Conservation (phyloP, 768 basidiomycete genomes). For the Tricholoma bakamatsutake region DNA sequence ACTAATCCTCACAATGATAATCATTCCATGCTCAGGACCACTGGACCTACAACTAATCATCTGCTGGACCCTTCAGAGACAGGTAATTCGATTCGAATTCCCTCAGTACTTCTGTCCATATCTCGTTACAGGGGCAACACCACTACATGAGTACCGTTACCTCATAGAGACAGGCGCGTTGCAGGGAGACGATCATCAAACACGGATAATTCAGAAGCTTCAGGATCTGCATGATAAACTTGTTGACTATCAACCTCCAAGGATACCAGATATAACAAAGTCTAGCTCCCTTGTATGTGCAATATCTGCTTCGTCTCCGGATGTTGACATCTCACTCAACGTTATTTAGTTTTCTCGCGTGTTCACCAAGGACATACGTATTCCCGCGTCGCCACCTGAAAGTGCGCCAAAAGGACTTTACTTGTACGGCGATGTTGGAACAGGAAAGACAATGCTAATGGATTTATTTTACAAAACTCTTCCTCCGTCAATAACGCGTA, state of each 20-base stretch:
- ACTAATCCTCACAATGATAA: constrained; percentile 20
- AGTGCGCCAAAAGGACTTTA: constrained; percentile 83
- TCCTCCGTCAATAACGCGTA: constrained; percentile 55
- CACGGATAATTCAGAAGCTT: constrained; percentile 74
- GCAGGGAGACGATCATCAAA: constrained; percentile 78
- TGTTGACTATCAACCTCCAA: constrained; percentile 62
- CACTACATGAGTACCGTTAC: constrained; percentile 39
- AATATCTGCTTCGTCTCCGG: constrained; percentile 14
- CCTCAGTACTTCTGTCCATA: not conserved
- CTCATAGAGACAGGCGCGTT: constrained; percentile 45
- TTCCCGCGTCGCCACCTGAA: constrained; percentile 38
- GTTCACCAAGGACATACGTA: constrained; percentile 32
- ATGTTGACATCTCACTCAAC: constrained; percentile 16
- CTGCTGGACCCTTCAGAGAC: not conserved
- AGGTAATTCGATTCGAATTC: constrained; percentile 1
- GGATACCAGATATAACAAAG: constrained; percentile 38
- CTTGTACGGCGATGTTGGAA: constrained; percentile 94
- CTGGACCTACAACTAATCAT: constrained; percentile 2
- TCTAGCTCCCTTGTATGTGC: constrained; percentile 35
- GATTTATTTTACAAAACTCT: constrained; percentile 91
- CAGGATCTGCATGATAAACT: constrained; percentile 76
- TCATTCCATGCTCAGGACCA: constrained; percentile 16
- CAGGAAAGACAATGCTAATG: constrained; percentile 99
- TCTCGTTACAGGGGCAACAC: constrained; percentile 20
- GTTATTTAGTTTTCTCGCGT: constrained; percentile 39